These are phyloP conservation scores for Jackrogersella multiformis DNA, from an alignment of 495 filamentous ascomycete species.

Conservation along the genomic window DNA sequence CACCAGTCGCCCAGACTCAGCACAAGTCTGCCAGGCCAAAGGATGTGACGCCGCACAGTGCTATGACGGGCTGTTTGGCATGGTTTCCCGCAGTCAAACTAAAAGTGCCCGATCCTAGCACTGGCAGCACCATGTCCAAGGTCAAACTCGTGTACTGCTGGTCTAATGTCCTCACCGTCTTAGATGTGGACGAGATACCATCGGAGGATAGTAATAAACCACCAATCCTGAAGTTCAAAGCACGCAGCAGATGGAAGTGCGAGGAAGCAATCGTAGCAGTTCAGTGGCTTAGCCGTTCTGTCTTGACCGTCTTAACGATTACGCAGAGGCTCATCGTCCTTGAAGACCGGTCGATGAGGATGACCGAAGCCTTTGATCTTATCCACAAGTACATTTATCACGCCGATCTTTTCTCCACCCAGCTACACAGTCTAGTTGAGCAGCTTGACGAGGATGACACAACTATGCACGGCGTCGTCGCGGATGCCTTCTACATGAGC, in stretches of 20 bases:
- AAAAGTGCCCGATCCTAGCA: slow-evolving; percentile 72
- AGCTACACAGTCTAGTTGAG: slow-evolving; percentile 85
- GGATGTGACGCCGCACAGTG: slow-evolving; percentile 85
- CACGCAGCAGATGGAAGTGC: slow-evolving; percentile 89
- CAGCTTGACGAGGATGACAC: slow-evolving; percentile 86
- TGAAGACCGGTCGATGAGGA: slow-evolving; percentile 85
- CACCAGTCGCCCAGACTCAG: slow-evolving; percentile 93
- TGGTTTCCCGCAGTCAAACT: slow-evolving; percentile 98
- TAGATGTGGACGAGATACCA: slow-evolving; percentile 82
- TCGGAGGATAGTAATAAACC: slow-evolving; percentile 74
- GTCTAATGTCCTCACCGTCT: slow-evolving; percentile 92
- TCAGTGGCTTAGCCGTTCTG: slow-evolving; percentile 95
- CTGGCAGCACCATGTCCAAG: slow-evolving; percentile 66
- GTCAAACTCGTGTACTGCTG: slow-evolving; percentile 97
- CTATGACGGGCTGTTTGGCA: slow-evolving; percentile 90
- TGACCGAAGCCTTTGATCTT: slow-evolving; percentile 94
- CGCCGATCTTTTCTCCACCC: slow-evolving; percentile 82
- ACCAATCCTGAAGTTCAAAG: slow-evolving; percentile 77
- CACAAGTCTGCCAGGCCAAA: slow-evolving; percentile 91
- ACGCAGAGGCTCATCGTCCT: slow-evolving; percentile 92
- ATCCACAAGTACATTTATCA: slow-evolving; percentile 93
- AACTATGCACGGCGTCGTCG: slow-evolving; percentile 93
- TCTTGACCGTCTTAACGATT: slow-evolving; percentile 89
- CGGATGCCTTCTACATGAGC: slow-evolving; percentile 98
- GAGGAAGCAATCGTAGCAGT: slow-evolving; percentile 96